Evolutionary conservation across 106 monocot genomes (phyloP), one percentile per base, ranked within the genome.

Genomic region (Agapanthus africanus): DNA sequence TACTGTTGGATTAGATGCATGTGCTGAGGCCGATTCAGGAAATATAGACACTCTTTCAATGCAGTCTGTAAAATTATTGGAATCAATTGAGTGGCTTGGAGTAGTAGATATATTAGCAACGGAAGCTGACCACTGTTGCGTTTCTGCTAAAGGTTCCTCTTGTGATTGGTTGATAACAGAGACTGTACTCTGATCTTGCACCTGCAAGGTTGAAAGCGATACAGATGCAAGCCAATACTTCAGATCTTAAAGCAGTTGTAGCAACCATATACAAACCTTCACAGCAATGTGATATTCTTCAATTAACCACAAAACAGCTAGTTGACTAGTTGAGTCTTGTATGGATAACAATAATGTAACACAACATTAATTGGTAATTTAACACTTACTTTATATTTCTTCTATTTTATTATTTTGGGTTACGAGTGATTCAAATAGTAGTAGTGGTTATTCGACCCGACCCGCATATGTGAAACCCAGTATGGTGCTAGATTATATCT

Each of bases 51-150:
- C 50, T 59, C 62, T 73, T 2, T 42, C 37, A 64, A 37, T 73
- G 63, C 59, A 60, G 40, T 91, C 84, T 65, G 71, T 21, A 9
- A 49, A 51, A 60, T 25, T 68, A 74, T 61, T 74, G 23, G 73
- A 61, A 80, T 14, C 41, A 6, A 63, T 39, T 3, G 73, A 46
- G 9, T 74, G 72, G 25, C 7, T 79, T 49, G 68, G 76, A 54
- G 50, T 31, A 63, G 74, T 67, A 46, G 71, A 59, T 9, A 18
- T 15, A 14, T 61, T 21, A 14, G 36, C 71, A 66, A 37, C 54
- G 28, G 74, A 70, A 70, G 65, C 41, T 8, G 51, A 15, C 15
- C 15, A 7, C 10, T 15, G 77, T 54, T 82, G 79, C 22, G 67
- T 73, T 21, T 69, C 36, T 37, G 39, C 65, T 42, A 74, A 75